Conservation (phyloP, 768 basidiomycete species). For the Lentinula raphanica region DNA sequence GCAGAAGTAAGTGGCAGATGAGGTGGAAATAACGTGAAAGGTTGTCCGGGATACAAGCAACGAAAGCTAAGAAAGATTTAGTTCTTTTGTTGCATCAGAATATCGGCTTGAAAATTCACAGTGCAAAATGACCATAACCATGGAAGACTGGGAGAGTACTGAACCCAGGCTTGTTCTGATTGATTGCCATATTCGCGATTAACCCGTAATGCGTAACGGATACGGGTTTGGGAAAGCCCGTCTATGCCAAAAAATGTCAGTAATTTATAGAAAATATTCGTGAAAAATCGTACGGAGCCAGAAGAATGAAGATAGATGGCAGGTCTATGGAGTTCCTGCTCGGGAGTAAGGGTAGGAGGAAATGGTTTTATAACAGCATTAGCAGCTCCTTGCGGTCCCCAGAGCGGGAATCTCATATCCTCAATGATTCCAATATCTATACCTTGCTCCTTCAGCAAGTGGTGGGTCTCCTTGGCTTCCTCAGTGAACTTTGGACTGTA, state of each 20-base stretch:
- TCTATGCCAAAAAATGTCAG: constrained; percentile 15
- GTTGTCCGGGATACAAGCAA: constrained; percentile 31
- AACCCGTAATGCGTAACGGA: constrained; percentile 29
- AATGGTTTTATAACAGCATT: constrained; percentile 21
- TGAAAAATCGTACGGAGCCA: constrained; percentile 25
- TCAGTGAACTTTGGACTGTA: constrained; percentile 30
- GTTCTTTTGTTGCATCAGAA: not conserved
- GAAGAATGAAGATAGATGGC: constrained; percentile 40
- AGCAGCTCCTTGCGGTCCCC: constrained; percentile 31
- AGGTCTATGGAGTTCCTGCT: constrained; percentile 26
- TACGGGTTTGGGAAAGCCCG: constrained; percentile 46
- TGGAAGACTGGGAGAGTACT: constrained; percentile 44
- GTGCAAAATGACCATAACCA: constrained; percentile 30
- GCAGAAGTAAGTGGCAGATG: constrained; percentile 36
- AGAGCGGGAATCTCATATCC: constrained; percentile 35
- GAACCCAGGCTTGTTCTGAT: constrained; percentile 30
- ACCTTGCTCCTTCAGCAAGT: constrained; percentile 17
- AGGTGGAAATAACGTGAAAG: constrained; percentile 35
- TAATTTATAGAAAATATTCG: not conserved
- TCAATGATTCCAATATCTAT: constrained; percentile 18
- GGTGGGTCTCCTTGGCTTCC: constrained; percentile 28
- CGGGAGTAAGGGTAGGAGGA: constrained; percentile 21
- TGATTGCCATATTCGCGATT: constrained; percentile 28
- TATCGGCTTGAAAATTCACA: constrained; percentile 19
- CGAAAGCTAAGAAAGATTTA: constrained; percentile 9